phyloP scores from a whole-genome alignment of 2,329 filamentous ascomycete genomes.

The Beauveria medogensis region DNA sequence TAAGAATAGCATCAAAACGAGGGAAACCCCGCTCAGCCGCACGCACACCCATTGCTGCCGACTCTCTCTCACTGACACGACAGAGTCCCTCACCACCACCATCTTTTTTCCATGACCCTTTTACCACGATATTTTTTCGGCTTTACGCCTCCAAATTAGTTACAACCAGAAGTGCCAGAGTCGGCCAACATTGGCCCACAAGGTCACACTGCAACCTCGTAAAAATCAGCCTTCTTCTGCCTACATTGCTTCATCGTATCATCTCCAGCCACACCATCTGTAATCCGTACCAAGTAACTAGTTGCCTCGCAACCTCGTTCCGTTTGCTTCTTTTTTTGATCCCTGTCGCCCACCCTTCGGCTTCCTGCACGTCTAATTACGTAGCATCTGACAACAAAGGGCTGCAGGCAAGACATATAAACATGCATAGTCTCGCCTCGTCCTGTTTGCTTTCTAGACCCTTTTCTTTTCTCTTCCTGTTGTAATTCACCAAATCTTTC shows the following conservation, averaged over 20 bases:
- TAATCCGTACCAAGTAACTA: background rate
- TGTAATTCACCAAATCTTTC: background rate
- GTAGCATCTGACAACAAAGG: background rate
- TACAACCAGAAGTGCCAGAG: too few species aligned
- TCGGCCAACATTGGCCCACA: background rate
- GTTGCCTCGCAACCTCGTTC: background rate
- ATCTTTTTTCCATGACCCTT: background rate
- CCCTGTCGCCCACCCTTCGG: background rate
- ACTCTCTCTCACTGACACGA: background rate
- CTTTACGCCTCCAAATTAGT: too few species aligned
- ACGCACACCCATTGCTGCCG: background rate
- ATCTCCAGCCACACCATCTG: background rate
- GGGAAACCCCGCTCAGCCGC: background rate
- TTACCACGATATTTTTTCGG: background rate
- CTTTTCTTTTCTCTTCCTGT: background rate
- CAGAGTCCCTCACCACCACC: background rate
- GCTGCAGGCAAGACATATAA: background rate
- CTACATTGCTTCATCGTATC: background rate
- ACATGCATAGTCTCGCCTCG: background rate
- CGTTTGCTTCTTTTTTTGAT: background rate
- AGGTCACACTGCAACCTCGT: conserved; percentile 9
- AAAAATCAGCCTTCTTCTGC: background rate
- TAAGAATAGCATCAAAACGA: conserved; percentile 7
- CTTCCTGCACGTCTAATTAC: background rate
- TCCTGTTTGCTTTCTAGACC: background rate